phyloP scores from a whole-genome alignment of 768 basidiomycete species.

The Pulveroboletus sp. region DNA sequence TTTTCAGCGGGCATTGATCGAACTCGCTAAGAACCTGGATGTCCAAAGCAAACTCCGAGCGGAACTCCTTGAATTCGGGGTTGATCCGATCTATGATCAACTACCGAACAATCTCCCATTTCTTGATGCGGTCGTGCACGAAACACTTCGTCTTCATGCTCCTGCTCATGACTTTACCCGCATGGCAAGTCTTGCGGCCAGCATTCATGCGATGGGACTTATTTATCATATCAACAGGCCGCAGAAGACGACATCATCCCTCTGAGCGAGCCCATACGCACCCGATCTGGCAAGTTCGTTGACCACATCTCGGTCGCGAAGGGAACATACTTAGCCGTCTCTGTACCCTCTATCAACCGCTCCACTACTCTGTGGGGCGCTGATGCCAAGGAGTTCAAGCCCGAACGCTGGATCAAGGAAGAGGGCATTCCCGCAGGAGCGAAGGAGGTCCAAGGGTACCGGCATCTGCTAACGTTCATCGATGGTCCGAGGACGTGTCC shows the following conservation, averaged over 20 bases:
- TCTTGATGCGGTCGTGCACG: constrained; percentile 51
- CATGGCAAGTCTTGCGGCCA: constrained; percentile 1
- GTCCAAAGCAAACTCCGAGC: constrained; percentile 48
- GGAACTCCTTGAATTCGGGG: constrained; percentile 44
- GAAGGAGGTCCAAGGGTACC: constrained; percentile 46
- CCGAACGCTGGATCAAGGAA: constrained; percentile 57
- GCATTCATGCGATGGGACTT: no score
- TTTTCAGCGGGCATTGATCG: constrained; percentile 51
- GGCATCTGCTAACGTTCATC: constrained; percentile 49
- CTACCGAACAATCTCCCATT: constrained; percentile 42
- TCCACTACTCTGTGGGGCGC: constrained; percentile 57
- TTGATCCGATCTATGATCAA: constrained; percentile 55
- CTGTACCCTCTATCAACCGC: constrained; percentile 46
- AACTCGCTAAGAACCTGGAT: constrained; percentile 44
- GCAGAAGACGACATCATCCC: constrained; percentile 56
- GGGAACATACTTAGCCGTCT: constrained; percentile 42
- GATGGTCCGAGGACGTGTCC: constrained; percentile 53
- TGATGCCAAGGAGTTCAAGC: constrained; percentile 54
- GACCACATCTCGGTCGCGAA: constrained; percentile 43
- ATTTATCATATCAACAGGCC: constrained; percentile 31
- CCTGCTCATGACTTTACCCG: constrained; percentile 29
- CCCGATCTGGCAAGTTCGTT: constrained; percentile 36
- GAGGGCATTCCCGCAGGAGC: constrained; percentile 26
- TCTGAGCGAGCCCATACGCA: constrained; percentile 44
- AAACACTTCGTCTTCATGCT: constrained; percentile 44